These are phyloP conservation scores for Aspergillus hancockii DNA, from an alignment of 495 filamentous ascomycete species.

Conservation along the genomic window DNA sequence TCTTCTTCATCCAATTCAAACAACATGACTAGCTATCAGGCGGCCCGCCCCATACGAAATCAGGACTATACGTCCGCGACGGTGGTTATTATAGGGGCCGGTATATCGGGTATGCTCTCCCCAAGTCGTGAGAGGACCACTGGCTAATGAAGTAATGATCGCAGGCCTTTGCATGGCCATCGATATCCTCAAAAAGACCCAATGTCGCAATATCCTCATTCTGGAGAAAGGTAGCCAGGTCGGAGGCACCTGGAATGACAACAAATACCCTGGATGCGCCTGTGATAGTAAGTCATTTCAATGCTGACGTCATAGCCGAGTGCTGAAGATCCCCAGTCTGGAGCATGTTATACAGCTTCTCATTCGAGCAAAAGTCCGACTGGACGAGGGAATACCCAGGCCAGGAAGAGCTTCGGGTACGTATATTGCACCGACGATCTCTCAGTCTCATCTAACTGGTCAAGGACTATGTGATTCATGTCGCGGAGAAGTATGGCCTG, in stretches of 20 bases:
- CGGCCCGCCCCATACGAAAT: conserved; percentile 20
- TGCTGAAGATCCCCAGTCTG: conserved; percentile 32
- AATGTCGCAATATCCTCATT: conserved; percentile 57
- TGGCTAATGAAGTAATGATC: neutral
- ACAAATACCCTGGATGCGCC: conserved; percentile 55
- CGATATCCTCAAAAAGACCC: conserved; percentile 53
- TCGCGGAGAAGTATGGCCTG: conserved; percentile 61
- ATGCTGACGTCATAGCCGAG: neutral
- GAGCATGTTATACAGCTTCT: conserved; percentile 61
- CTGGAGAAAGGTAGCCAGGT: conserved; percentile 54
- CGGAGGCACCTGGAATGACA: conserved; percentile 59
- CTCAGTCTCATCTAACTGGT: neutral
- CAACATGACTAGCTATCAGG: neutral
- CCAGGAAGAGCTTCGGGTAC: conserved; percentile 59
- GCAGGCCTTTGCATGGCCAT: conserved; percentile 58
- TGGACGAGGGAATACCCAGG: conserved; percentile 68
- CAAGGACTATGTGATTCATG: conserved; percentile 55
- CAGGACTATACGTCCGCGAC: conserved; percentile 43
- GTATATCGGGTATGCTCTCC: conserved; percentile 38
- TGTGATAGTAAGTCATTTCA: conserved; percentile 43
- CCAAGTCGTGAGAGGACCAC: neutral
- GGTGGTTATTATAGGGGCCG: conserved; percentile 57
- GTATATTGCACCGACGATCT: conserved; percentile 10
- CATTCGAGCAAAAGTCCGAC: conserved; percentile 63
- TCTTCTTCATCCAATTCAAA: neutral